Evolutionary conservation across 805 yeast genomes (phyloP).

Genomic region (Candida palmyrensis): DNA sequence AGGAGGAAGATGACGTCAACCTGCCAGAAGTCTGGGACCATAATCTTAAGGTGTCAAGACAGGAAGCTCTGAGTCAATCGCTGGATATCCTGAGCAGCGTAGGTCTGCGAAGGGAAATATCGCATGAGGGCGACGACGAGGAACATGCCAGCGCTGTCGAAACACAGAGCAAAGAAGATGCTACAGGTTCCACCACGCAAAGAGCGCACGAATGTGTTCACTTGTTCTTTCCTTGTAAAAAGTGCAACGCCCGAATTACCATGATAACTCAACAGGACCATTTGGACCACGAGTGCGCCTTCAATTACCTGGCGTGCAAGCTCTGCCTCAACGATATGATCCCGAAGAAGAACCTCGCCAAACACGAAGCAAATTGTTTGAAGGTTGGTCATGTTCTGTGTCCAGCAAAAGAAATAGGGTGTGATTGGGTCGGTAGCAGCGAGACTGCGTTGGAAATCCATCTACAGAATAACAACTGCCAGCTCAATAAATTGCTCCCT

Average conservation of each 20-base stretch:
- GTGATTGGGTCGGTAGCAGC: constrained; percentile 41
- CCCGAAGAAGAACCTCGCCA: constrained; percentile 30
- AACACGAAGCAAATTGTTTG: constrained; percentile 40
- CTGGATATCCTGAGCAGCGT: too few species aligned
- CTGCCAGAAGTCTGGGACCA: too few species aligned
- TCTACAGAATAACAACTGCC: constrained; percentile 24
- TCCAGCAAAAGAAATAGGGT: constrained; percentile 45
- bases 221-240: constrained; percentile 25
- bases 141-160: too few species aligned
- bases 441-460: constrained; percentile 34
- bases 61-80: background rate
- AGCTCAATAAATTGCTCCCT: constrained; percentile 25
- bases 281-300: constrained; percentile 31
- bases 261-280: constrained; percentile 28
- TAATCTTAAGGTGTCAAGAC: too few species aligned
- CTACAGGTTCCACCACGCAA: background rate
- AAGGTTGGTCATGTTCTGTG: constrained; percentile 37
- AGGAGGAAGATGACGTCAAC: constrained; percentile 8
- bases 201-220: constrained; percentile 35
- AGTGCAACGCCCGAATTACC: constrained; percentile 27
- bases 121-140: constrained; percentile 6
- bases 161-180: background rate
- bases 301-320: constrained; percentile 38
- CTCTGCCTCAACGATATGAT: constrained; percentile 37
- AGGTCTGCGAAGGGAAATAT: too few species aligned